These are phyloP conservation scores for Sphaerulina vaccinii DNA, from an alignment of 2,329 filamentous ascomycete species.

Conservation along the genomic window DNA sequence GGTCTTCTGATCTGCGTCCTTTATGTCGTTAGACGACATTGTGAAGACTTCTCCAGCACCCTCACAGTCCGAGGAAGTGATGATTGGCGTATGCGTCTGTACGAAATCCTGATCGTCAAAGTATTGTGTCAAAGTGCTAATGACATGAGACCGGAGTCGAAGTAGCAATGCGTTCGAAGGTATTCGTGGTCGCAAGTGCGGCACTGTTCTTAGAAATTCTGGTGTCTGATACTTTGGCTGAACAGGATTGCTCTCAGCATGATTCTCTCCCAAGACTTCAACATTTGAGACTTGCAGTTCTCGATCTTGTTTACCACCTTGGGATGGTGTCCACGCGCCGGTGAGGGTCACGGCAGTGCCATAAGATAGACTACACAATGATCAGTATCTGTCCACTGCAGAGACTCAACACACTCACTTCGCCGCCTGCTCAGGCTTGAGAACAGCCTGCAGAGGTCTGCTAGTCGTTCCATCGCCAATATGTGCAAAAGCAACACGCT, in stretches of 20 bases:
- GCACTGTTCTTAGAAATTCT: slow-evolving; percentile 83
- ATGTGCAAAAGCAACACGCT: slow-evolving; percentile 77
- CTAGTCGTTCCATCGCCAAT: slow-evolving; percentile 85
- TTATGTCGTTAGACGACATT: slow-evolving; percentile 45
- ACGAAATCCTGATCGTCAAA: slow-evolving; percentile 71
- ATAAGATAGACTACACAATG: slow-evolving; percentile 65
- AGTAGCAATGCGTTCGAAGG: slow-evolving; percentile 78
- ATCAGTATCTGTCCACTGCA: neutral
- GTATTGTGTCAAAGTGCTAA: slow-evolving; percentile 70
- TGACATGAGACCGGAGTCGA: slow-evolving; percentile 77
- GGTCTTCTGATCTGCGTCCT: slow-evolving; percentile 39
- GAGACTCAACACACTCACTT: slow-evolving; percentile 56
- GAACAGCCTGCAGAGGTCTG: slow-evolving; percentile 74
- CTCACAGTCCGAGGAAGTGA: slow-evolving; percentile 96
- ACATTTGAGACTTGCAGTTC: slow-evolving; percentile 75
- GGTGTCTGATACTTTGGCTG: slow-evolving; percentile 94
- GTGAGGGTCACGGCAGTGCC: slow-evolving; percentile 76
- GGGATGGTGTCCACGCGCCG: slow-evolving; percentile 72
- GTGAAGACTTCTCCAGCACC: slow-evolving; percentile 92
- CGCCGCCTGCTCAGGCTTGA: slow-evolving; percentile 68
- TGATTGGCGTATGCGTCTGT: slow-evolving; percentile 87
- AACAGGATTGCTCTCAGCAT: slow-evolving; percentile 86
- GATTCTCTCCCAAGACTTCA: slow-evolving; percentile 70
- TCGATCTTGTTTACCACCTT: slow-evolving; percentile 67
- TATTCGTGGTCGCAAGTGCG: slow-evolving; percentile 80